Evolutionary conservation across 2,329 filamentous ascomycete species (phyloP).

Genomic region (Magnaporthales sp.): DNA sequence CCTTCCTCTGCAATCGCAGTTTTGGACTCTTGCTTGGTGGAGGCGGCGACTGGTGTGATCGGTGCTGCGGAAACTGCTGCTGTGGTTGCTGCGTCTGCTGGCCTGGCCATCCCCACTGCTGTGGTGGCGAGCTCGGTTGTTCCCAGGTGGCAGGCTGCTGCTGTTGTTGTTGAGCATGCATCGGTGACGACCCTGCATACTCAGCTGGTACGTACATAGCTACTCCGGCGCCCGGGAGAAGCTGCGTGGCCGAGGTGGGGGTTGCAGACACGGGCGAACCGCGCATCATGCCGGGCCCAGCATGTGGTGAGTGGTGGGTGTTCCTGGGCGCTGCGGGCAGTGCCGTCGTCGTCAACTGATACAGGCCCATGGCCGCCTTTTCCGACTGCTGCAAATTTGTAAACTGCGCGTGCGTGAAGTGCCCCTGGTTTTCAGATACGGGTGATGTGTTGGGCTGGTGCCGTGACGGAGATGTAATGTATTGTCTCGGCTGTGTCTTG

Average conservation of each 20-base stretch:
- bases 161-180: background rate
- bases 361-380: slow-evolving; percentile 9
- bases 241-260: slow-evolving; percentile 14
- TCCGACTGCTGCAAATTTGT: background rate
- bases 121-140: background rate
- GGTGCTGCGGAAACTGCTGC: slow-evolving; percentile 2
- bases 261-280: slow-evolving; percentile 13
- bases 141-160: background rate
- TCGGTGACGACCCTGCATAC: background rate
- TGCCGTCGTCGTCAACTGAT: slow-evolving; percentile 15
- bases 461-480: slow-evolving; percentile 1
- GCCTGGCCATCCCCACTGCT: slow-evolving; percentile 4
- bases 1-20: background rate
- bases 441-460: slow-evolving; percentile 6
- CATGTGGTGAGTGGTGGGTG: slow-evolving; percentile 3
- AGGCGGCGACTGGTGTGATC: slow-evolving; percentile 7
- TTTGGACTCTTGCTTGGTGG: slow-evolving; percentile 20
- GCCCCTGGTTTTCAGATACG: background rate
- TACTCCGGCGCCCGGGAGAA: background rate
- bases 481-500: slow-evolving; percentile 5
- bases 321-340: slow-evolving; percentile 13
- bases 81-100: background rate
- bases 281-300: background rate
- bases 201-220: slow-evolving; percentile 15
- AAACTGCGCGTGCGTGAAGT: slow-evolving; percentile 1